Evolutionary conservation across 768 basidiomycete species (phyloP).

Genomic region (Leccinum fibrillosum): DNA sequence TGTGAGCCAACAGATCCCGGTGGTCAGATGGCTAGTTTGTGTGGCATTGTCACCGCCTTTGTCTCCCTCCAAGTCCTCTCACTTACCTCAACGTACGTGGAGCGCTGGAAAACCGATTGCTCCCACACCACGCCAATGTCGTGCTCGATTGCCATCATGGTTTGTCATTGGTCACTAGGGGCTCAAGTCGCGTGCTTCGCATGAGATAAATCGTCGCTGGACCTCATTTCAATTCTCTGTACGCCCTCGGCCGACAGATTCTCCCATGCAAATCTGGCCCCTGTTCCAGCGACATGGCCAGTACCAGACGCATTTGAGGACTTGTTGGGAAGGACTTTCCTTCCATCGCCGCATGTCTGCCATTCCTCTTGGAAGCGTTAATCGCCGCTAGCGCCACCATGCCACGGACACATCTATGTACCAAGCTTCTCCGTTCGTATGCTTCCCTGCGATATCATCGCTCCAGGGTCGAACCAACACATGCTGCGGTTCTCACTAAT

Average conservation of each 20-base stretch:
- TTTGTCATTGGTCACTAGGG: conserved; percentile 16
- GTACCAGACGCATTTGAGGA: not conserved
- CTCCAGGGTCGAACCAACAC: conserved; percentile 12
- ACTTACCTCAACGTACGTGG: conserved; percentile 1
- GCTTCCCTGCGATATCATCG: conserved; percentile 30
- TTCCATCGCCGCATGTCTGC: conserved; percentile 23
- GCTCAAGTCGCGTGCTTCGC: conserved; percentile 18
- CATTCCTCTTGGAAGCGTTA: conserved; percentile 26
- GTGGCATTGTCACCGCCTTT: not conserved
- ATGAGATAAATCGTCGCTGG: conserved; percentile 11
- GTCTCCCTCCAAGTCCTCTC: not conserved
- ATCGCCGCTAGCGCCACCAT: conserved; percentile 31
- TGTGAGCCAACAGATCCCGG: conserved; percentile 1
- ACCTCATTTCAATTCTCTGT: conserved; percentile 8
- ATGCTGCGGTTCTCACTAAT: conserved; percentile 9
- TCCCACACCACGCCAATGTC: conserved; percentile 28
- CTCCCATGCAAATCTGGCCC: conserved; percentile 27
- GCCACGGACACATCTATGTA: conserved; percentile 16
- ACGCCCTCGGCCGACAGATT: conserved; percentile 11
- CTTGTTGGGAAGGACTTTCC: conserved; percentile 17
- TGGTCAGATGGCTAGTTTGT: not conserved
- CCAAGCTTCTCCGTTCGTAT: conserved; percentile 20
- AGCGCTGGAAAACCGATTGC: conserved; percentile 4
- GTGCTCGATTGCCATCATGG: conserved; percentile 10
- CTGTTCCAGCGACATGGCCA: conserved; percentile 8